Percentiles rank a stretch among this genome's conserved stretches.
These are phyloP conservation scores for Hyaloscypha hepaticicola DNA, from an alignment of 495 filamentous ascomycete genomes.

Conservation along the genomic window DNA sequence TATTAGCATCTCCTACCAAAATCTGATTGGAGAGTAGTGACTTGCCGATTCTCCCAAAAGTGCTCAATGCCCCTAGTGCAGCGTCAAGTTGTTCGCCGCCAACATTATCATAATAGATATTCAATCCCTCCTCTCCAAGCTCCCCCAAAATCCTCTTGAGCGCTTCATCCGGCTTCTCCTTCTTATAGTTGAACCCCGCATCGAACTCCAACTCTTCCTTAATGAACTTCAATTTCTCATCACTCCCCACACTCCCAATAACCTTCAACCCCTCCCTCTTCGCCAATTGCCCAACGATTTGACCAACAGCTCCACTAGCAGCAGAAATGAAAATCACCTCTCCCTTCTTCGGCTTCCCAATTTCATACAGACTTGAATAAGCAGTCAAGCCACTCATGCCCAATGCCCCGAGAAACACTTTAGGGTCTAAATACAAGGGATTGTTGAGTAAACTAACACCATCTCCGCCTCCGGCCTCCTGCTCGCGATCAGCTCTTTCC, in stretches of 20 bases:
- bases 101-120: constrained; percentile 96
- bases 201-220: constrained; percentile 64
- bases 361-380: constrained; percentile 75
- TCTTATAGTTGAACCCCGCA: constrained; percentile 68
- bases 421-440: constrained; percentile 58
- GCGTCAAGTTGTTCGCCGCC: constrained; percentile 86
- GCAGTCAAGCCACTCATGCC: constrained; percentile 88
- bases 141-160: constrained; percentile 48
- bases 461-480: constrained; percentile 28
- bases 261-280: constrained; percentile 86
- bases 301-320: constrained; percentile 79
- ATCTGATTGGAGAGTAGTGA: background rate
- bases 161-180: constrained; percentile 61
- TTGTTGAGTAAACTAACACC: constrained; percentile 53
- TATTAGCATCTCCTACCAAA: background rate
- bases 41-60: constrained; percentile 60
- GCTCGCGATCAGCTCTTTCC: constrained; percentile 27
- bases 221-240: constrained; percentile 69
- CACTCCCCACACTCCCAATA: constrained; percentile 64
- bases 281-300: constrained; percentile 79
- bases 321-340: constrained; percentile 83
- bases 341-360: constrained; percentile 80
- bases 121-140: constrained; percentile 75
- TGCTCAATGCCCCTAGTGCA: constrained; percentile 63
- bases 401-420: constrained; percentile 66